Evolutionary conservation across 2,329 filamentous ascomycete genomes (phyloP).

Genomic region (Phaeophleospora eucalypticola): DNA sequence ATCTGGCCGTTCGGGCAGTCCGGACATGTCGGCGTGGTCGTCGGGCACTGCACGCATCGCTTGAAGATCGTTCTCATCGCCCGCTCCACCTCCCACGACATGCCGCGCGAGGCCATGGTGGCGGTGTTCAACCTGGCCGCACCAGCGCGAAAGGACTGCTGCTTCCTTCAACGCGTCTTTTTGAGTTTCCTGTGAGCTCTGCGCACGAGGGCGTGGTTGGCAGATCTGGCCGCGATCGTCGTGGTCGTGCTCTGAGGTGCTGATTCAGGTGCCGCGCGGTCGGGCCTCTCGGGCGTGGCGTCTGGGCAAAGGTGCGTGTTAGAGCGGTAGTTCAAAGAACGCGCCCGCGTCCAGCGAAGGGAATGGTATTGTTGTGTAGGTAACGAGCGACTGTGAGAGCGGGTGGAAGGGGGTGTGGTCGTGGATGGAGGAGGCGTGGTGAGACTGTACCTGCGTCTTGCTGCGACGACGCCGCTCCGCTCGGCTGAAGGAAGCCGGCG

Average conservation of each 20-base stretch:
- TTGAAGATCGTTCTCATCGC: slow-evolving; percentile 46
- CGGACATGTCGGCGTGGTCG: slow-evolving; percentile 55
- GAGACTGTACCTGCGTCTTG: neutral
- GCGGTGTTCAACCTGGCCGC: neutral
- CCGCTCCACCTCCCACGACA: slow-evolving; percentile 6
- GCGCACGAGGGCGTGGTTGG: neutral
- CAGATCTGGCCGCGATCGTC: neutral
- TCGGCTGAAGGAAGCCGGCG: no score
- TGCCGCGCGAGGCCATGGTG: neutral
- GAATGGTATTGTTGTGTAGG: neutral
- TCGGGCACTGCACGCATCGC: slow-evolving; percentile 57
- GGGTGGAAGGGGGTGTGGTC: neutral
- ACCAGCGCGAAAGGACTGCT: neutral
- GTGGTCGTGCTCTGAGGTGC: neutral
- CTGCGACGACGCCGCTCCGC: no score
- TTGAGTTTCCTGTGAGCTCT: no score
- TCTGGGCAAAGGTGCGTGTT: no score
- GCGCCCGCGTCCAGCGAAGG: no score
- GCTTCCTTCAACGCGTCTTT: no score
- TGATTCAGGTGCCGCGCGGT: neutral
- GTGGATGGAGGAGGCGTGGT: neutral
- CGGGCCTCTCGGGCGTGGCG: no score
- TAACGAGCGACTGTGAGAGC: neutral
- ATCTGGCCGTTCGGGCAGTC: slow-evolving; percentile 52
- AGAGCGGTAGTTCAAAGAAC: no score